Conservation (phyloP, 2,329 filamentous ascomycete genomes). For the Aspergillus hiratsukae region DNA sequence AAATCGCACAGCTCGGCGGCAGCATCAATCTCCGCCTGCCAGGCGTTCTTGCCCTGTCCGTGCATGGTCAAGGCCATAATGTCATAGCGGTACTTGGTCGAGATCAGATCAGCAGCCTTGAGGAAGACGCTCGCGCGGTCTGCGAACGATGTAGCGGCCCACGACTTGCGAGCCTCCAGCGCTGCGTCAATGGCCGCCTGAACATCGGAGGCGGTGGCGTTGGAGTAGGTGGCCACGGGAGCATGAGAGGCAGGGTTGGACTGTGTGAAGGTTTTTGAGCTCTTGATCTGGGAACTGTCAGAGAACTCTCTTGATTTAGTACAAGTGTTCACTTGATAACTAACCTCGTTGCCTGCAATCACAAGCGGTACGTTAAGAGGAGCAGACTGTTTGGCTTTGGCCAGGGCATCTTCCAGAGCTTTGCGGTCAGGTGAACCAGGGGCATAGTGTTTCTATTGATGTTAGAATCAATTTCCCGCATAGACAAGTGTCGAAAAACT, state of each 20-base stretch:
- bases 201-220: conserved; percentile 72
- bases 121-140: conserved; percentile 92
- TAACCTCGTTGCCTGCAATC: conserved; percentile 74
- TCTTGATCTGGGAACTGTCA: conserved; percentile 24
- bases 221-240: conserved; percentile 77
- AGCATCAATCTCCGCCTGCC: conserved; percentile 98
- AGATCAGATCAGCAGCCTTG: conserved; percentile 88
- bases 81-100: conserved; percentile 91
- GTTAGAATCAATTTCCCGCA: not conserved
- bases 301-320: not conserved
- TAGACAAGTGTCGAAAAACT: conserved; percentile 33
- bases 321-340: conserved; percentile 16
- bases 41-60: conserved; percentile 96
- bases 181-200: conserved; percentile 76
- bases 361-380: conserved; percentile 77
- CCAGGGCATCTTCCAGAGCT: conserved; percentile 69
- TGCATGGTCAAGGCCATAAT: conserved; percentile 95
- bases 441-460: conserved; percentile 72
- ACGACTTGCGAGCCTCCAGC: conserved; percentile 76
- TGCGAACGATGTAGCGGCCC: conserved; percentile 82
- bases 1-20: conserved; percentile 92
- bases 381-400: conserved; percentile 62
- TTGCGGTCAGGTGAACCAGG: conserved; percentile 77
- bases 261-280: conserved; percentile 52
- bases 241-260: conserved; percentile 79